Evolutionary conservation across 345 rosid species (phyloP), one percentile per base, ranked within the genome.

Genomic region (Dimocarpus longan): DNA sequence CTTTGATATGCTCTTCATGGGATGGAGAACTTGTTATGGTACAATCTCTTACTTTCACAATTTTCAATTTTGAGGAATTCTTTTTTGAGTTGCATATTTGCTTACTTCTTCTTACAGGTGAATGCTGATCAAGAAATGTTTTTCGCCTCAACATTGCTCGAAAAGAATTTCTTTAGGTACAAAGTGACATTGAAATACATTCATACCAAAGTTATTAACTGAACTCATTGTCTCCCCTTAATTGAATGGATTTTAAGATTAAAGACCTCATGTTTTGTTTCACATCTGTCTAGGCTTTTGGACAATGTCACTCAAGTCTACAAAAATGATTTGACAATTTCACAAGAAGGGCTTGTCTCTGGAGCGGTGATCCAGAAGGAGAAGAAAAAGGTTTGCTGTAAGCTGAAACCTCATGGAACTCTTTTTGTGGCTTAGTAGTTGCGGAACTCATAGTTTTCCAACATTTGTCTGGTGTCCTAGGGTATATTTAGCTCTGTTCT

Each of bases 401-500:
- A 8, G 12, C 28, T 48, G 44, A 64, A 71, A 50, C 19, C n/a
- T 46, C 8, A 16, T 44, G 21, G 46, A 73, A 73, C 68, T 81
- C 10, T 59, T 40, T 37, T 22, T 5, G 4, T 26, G 62, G 32
- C n/a, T 56, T 46, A 32, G 63, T 54, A 8, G 7, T 54, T 28
- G 43, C 21, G 64, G 18, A 66, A 62, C 9, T 67, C 37, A 21
- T 73, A 28, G 67, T 76, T 76, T 59, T 32, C 44, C 50, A 68
- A 72, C 11, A 22, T 67, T 28, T 68, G n/a, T 74, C 70, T 77
- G 75, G 46, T 56, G 42, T 77, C 26, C 18, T 71, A 92, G 99
- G 91, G 99, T 46, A 81, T 95, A 77, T 95, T 95, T 83, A 88
- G 96, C 79, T 95, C 97, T n/a, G 90, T 95, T 26, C 87, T 92